Percentiles rank a stretch among this genome's conserved stretches.
Conservation (phyloP, 1,284 basidiomycete species). For the Neonothopanus nambi region DNA sequence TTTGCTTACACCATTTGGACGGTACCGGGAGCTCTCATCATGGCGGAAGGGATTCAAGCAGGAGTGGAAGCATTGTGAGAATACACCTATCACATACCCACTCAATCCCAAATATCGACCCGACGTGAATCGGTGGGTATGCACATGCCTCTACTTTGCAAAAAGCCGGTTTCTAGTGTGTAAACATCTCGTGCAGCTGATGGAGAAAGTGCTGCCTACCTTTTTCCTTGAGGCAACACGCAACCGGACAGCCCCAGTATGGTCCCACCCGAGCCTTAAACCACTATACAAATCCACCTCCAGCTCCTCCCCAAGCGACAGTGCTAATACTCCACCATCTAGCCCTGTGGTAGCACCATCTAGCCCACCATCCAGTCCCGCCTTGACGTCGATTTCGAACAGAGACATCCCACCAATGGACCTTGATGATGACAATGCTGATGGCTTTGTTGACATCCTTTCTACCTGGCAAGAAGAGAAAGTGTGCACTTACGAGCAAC, state of each 20-base stretch:
- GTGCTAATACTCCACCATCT: neutral
- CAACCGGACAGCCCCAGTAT: conserved; percentile 28
- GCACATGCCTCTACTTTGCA: conserved; percentile 30
- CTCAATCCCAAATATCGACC: conserved; percentile 21
- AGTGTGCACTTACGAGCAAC: too few relatives aligned
- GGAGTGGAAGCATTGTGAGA: conserved; percentile 24
- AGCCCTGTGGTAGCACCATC: too few relatives aligned
- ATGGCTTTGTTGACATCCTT: too few relatives aligned
- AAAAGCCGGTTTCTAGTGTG: conserved; percentile 33
- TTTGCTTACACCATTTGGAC: conserved; percentile 23
- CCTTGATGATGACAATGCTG: neutral
- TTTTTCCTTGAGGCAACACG: too few relatives aligned
- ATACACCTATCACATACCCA: conserved; percentile 22
- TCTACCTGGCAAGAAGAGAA: neutral
- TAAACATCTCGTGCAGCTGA: conserved; percentile 33
- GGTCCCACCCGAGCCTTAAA: conserved; percentile 22
- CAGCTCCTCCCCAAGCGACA: too few relatives aligned
- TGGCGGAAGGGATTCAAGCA: conserved; percentile 35
- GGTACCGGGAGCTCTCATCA: conserved; percentile 25
- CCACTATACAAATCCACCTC: conserved; percentile 3
- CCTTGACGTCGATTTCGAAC: neutral
- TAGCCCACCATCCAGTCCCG: neutral
- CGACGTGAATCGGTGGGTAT: conserved; percentile 25
- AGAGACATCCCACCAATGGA: neutral
- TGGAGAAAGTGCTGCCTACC: conserved; percentile 25